Conservation (phyloP, 2,329 filamentous ascomycete species). For the Cladosporium sp. region DNA sequence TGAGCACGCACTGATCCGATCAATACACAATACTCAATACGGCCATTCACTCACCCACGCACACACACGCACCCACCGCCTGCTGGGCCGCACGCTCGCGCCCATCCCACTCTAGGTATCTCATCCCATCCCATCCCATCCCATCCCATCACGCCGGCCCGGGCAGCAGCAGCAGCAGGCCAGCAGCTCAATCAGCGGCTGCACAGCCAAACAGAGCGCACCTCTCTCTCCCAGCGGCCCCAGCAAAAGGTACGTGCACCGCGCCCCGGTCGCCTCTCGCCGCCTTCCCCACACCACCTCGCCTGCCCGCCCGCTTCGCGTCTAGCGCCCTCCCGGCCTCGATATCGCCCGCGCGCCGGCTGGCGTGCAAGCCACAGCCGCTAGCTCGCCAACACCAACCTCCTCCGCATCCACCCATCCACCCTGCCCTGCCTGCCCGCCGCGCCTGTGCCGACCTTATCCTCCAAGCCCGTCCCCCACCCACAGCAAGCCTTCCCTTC, state of each 20-base stretch:
- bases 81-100: no score
- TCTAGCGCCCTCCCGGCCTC: constrained; percentile 7
- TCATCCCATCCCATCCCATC: no score
- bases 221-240: not conserved
- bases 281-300: not conserved
- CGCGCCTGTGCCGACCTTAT: not conserved
- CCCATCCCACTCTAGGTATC: no score
- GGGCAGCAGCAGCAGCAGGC: not conserved
- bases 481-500: constrained; percentile 20
- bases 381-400: constrained; percentile 25
- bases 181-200: not conserved
- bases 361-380: constrained; percentile 10
- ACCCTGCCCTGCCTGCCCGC: not conserved
- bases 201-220: not conserved
- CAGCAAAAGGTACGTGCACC: not conserved
- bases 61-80: no score
- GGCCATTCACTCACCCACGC: no score
- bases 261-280: not conserved
- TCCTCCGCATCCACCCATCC: constrained; percentile 15
- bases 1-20: no score
- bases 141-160: no score
- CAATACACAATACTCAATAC: no score
- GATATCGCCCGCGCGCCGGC: constrained; percentile 6
- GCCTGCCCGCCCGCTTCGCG: constrained; percentile 10
- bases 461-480: constrained; percentile 24